Evolutionary conservation across 2,329 filamentous ascomycete genomes (phyloP), one percentile per base, ranked within the genome.

Genomic region (Graphiopsis chlorocephala): DNA sequence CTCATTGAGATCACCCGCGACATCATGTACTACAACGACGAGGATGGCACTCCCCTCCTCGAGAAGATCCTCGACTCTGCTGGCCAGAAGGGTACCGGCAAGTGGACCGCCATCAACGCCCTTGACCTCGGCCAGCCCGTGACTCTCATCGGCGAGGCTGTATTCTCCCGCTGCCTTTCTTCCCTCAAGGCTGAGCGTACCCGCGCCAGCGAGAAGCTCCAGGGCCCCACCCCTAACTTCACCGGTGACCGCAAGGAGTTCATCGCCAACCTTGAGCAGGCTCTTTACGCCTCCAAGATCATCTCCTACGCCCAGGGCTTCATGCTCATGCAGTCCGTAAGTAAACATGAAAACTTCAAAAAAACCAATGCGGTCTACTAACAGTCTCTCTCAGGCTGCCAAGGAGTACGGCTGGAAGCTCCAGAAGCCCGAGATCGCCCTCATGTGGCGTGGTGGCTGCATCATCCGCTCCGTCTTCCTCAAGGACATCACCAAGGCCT

Each of bases 401-500:
- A 93, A 90, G 82, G 92, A 98, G 81, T 99, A 96, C 85, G 82
- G 83, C 74, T 99, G 95, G 95, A 97, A 97, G 88, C 90, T 99
- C 74, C 97, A 99, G 90, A 98, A 98, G 90, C 95, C 95, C 71
- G 97, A 96, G 75, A 99, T 99, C 77, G 95, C 95, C 74, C 90
- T 99, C 78, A 99, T 99, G 95, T 99, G 95, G 95, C 92, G 95
- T 80, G 95, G 95, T 84, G 95, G 95, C 74, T 99, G 95, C 88
- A 99, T 99, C 76, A 99, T 99, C 84, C 94, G 95, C 81, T 98
- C 95, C 71, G 95, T 99, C 78, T 99, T 99, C 92, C 85, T 99
- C 72, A 98, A 98, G 89, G 94, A 99, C 81, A 99, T 99, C 83
- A 99, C 95, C 74, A 90, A 90, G 71, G 95, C 95, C 62, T 99